Evolutionary conservation across 108 stramenopile species (phyloP), one percentile per base, ranked within the genome.

Genomic region (Nitzschia sp.): DNA sequence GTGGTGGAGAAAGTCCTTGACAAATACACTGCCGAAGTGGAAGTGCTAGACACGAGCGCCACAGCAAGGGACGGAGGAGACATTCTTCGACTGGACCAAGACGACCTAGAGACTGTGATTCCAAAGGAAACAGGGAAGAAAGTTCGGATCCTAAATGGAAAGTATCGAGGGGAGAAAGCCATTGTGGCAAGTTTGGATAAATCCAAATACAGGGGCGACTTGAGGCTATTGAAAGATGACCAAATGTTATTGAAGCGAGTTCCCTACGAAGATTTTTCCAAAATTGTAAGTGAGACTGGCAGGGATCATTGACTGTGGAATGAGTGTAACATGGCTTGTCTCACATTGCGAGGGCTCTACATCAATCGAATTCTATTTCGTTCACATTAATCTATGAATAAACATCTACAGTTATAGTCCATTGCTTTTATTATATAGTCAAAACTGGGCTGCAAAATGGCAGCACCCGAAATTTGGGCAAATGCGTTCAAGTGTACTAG

Each of bases 81-180:
- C 61, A 63, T 89, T 14, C 50, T 95, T 43, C 59, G 70, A 41
- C 46, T 95, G 9, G 90, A 93, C 67, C 95, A 95, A 67, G 81
- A 92, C 51, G 85, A 93, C 74, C 81, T 95, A 64, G 92, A 93
- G 71, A 95, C 95, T 0, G 95, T 95, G 7, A 69, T 95, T 48
- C 90, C 90, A 0, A 88, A 88, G 46, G 67, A 78, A 22, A 8
- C 51, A 11, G 85, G 82, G 11, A 73, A 80, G 25, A 78, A 81
- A 50, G 95, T 95, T 2, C 66, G 80, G 26, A 85, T 95, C 22
- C 41, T 95, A 7, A 85, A 82, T 70, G 95, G 95, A 14, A 60
- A 63, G 34, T 77, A 78, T 26, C 69, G 90, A 24, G 92, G 92
- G 11, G 63, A 72, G 62, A 77, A 74, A 71, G 95, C 89, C 12